Conservation (phyloP, 306 rosid species). For the Rosa multiflora region DNA sequence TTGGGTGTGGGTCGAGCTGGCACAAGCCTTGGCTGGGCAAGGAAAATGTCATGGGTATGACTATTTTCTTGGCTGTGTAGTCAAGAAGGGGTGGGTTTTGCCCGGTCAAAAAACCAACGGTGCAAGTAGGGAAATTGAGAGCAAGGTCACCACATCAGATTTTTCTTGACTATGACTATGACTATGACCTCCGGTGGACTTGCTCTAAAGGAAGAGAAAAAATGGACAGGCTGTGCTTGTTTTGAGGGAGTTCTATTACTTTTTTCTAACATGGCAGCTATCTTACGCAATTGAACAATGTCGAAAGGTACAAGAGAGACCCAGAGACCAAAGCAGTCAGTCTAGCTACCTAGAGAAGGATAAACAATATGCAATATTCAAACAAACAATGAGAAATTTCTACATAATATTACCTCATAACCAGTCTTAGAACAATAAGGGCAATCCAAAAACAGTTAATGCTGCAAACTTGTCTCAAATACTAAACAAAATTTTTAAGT, state of each 20-base stretch:
- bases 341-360: too few species aligned
- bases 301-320: not conserved
- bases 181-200: too few species aligned
- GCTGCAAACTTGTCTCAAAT: conserved; percentile 27
- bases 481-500: conserved; percentile 42
- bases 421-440: conserved; percentile 14
- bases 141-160: too few species aligned
- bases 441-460: conserved; percentile 28
- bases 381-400: not conserved
- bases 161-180: too few species aligned
- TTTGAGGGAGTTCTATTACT: not conserved
- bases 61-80: too few species aligned
- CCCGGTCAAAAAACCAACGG: too few species aligned
- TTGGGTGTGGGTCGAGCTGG: too few species aligned
- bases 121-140: too few species aligned
- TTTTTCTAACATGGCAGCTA: not conserved
- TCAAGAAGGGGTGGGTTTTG: too few species aligned
- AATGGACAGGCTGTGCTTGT: not conserved
- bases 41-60: too few species aligned
- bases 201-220: too few species aligned
- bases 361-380: not conserved
- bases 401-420: conserved; percentile 12
- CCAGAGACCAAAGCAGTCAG: not conserved
- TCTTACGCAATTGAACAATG: not conserved
- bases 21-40: too few species aligned